Percentiles rank a stretch among this genome's conserved stretches.
phyloP scores from a whole-genome alignment of 1,284 basidiomycete genomes.

The Uromyces viciae-fabae region DNA sequence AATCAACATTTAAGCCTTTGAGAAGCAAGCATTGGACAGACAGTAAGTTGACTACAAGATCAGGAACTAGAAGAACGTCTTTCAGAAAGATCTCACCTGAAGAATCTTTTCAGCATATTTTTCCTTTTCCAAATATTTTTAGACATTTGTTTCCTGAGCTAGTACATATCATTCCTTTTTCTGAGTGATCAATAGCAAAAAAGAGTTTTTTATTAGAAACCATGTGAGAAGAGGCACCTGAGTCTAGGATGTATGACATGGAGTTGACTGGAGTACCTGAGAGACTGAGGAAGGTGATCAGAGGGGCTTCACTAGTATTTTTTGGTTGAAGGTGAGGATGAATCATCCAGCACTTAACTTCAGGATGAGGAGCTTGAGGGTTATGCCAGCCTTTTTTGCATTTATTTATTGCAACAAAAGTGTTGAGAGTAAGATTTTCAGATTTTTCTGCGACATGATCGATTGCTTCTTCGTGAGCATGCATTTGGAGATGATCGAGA shows the following conservation, averaged over 20 bases:
- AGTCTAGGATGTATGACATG: neutral
- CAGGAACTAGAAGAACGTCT: neutral
- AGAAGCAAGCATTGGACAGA: neutral
- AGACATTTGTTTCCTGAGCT: neutral
- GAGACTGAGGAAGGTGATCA: neutral
- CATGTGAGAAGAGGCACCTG: neutral
- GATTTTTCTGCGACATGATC: too few species aligned
- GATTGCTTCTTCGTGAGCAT: too few species aligned
- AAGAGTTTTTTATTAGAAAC: neutral
- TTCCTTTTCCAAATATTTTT: neutral
- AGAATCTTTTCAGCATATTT: neutral
- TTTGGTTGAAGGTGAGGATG: neutral
- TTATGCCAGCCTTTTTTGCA: neutral
- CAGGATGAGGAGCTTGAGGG: neutral
- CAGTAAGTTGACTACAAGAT: neutral
- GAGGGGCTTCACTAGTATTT: neutral
- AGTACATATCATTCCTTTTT: neutral
- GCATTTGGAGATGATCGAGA: neutral
- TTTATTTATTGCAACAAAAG: too few species aligned
- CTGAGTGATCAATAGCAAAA: neutral
- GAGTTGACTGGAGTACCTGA: neutral
- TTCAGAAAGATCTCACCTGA: neutral
- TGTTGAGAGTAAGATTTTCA: neutral
- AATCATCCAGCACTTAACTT: neutral
- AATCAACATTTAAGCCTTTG: neutral